phyloP scores from a whole-genome alignment of 257 asterid genomes.

The Gynochthodes officinalis region DNA sequence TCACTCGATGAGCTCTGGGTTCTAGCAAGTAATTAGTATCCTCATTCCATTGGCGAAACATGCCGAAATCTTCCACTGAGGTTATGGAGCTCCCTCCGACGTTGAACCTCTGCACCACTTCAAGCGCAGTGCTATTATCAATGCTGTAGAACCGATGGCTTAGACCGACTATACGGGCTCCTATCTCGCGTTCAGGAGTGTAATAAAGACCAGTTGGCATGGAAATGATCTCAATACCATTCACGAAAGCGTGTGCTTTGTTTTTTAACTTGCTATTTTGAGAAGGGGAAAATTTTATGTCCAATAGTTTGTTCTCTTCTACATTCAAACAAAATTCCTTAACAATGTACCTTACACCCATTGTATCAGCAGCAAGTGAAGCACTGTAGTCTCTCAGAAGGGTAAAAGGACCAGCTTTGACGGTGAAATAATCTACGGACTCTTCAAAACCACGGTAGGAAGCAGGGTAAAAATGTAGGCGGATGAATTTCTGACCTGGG shows the following conservation, averaged over 20 bases:
- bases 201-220: conserved; percentile 29
- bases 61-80: conserved; percentile 42
- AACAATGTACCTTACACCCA: conserved; percentile 11
- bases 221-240: conserved; percentile 21
- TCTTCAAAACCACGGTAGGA: conserved; percentile 18
- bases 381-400: conserved; percentile 16
- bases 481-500: conserved; percentile 24
- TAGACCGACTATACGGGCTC: not conserved
- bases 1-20: conserved; percentile 25
- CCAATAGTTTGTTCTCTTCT: conserved; percentile 24
- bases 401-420: conserved; percentile 21
- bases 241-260: not conserved
- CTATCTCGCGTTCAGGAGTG: not conserved
- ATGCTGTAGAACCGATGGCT: conserved; percentile 33
- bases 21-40: conserved; percentile 40
- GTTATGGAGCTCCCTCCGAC: conserved; percentile 46
- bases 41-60: conserved; percentile 50
- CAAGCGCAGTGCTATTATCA: conserved; percentile 51
- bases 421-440: conserved; percentile 17
- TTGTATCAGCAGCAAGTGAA: conserved; percentile 10
- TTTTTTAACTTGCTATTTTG: not conserved
- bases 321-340: conserved; percentile 48
- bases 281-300: conserved; percentile 34
- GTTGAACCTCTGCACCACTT: conserved; percentile 47
- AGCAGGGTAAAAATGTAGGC: conserved; percentile 24